Percentiles rank a stretch among this genome's conserved stretches.
Conservation (phyloP, 1,284 basidiomycete species). For the Malassezia psittaci region DNA sequence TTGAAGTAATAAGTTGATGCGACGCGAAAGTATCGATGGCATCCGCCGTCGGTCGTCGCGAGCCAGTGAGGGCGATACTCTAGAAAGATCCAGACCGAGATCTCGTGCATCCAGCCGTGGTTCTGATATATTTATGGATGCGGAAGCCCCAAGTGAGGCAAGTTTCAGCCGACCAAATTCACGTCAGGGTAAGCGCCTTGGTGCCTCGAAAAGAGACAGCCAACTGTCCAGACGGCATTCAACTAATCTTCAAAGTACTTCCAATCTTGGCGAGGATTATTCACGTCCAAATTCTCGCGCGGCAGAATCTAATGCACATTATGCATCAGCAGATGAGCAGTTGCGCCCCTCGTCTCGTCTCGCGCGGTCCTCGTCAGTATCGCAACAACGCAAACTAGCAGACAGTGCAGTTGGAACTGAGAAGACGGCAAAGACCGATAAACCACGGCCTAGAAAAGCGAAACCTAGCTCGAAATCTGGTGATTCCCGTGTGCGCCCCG, state of each 20-base stretch:
- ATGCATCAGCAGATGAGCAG: background rate
- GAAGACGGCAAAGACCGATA: no score
- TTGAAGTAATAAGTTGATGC: background rate
- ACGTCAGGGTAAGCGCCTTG: background rate
- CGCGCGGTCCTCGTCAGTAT: background rate
- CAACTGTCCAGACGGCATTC: background rate
- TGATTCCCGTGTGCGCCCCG: no score
- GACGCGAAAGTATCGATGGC: background rate
- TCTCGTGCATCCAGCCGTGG: background rate
- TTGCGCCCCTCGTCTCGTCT: background rate
- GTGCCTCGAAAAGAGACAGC: background rate
- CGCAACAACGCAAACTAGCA: background rate
- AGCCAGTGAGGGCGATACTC: background rate
- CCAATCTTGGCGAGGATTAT: background rate
- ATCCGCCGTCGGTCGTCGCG: background rate
- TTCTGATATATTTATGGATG: background rate
- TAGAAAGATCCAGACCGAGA: background rate
- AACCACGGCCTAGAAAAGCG: no score
- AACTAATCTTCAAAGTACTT: background rate
- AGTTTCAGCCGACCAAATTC: background rate
- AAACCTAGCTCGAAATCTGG: no score
- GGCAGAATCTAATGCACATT: background rate
- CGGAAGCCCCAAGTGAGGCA: background rate
- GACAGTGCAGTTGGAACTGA: no score
- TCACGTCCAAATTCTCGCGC: background rate